Conservation (phyloP, 2,329 filamentous ascomycete species). For the Penicillium psychrosexuale region DNA sequence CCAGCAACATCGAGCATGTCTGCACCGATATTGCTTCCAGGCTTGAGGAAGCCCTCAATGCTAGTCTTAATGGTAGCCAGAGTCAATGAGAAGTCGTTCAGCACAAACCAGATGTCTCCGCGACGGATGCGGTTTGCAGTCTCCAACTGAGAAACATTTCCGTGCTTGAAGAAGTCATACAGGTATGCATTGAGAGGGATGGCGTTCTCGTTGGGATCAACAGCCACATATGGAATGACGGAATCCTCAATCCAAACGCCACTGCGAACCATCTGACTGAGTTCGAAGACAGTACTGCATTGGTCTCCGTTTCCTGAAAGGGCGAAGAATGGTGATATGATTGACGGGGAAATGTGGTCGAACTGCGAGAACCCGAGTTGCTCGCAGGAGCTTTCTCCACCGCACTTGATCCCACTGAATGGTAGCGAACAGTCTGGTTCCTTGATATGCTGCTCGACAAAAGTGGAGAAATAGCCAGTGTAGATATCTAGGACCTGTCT, state of each 20-base stretch:
- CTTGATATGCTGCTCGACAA: constrained; percentile 61
- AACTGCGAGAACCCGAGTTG: not conserved
- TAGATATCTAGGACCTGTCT: constrained; percentile 63
- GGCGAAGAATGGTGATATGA: constrained; percentile 60
- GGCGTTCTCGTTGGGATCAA: constrained; percentile 56
- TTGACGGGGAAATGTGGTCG: not conserved
- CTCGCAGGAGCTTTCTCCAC: not conserved
- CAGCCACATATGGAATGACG: constrained; percentile 65
- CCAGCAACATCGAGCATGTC: constrained; percentile 28
- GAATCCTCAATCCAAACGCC: constrained; percentile 73
- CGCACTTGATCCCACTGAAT: constrained; percentile 50
- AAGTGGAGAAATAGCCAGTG: constrained; percentile 66
- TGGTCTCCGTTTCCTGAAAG: constrained; percentile 66
- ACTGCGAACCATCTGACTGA: constrained; percentile 62
- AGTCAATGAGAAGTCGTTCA: constrained; percentile 64
- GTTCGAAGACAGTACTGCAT: constrained; percentile 63
- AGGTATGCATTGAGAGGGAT: constrained; percentile 49
- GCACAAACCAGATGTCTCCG: constrained; percentile 68
- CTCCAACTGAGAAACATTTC: constrained; percentile 59
- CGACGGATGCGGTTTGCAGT: constrained; percentile 63
- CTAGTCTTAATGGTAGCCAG: constrained; percentile 37
- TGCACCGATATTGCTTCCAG: constrained; percentile 1
- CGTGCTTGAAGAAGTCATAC: constrained; percentile 75
- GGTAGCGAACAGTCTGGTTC: constrained; percentile 57
- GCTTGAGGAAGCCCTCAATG: constrained; percentile 33